phyloP scores from a whole-genome alignment of 177 flowering plant genomes.

The Vitis hybrid region DNA sequence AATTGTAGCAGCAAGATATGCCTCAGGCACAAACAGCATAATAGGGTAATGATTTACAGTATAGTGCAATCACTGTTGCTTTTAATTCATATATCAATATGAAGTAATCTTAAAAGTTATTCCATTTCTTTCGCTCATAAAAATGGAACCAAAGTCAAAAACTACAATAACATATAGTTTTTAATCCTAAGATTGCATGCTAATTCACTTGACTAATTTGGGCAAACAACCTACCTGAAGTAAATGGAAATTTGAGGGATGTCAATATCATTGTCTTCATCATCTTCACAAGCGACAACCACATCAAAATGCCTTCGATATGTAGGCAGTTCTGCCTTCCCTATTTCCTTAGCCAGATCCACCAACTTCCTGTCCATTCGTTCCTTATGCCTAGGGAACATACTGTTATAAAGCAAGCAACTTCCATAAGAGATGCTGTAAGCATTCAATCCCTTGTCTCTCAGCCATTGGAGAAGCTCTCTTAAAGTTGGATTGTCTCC shows the following conservation, averaged over 20 bases:
- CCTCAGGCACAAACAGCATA: too few relatives aligned
- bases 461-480: slow-evolving; percentile 78
- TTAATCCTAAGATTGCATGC: too few relatives aligned
- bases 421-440: slow-evolving; percentile 89
- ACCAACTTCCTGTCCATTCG: slow-evolving; percentile 76
- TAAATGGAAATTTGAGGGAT: slow-evolving; percentile 80
- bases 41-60: too few relatives aligned
- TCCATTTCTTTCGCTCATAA: too few relatives aligned
- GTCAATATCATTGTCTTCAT: slow-evolving; percentile 80
- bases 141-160: too few relatives aligned
- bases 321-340: slow-evolving; percentile 63
- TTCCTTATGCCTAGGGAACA: slow-evolving; percentile 78
- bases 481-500: slow-evolving; percentile 64
- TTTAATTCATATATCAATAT: too few relatives aligned
- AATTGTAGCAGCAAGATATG: too few relatives aligned
- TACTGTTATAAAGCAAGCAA: slow-evolving; percentile 77
- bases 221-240: slow-evolving; percentile 37
- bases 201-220: too few relatives aligned
- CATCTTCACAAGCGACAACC: slow-evolving; percentile 87
- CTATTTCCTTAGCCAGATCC: slow-evolving; percentile 75
- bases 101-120: too few relatives aligned
- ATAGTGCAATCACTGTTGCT: too few relatives aligned
- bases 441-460: slow-evolving; percentile 73
- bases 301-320: slow-evolving; percentile 75
- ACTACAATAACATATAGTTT: too few relatives aligned